Conservation (phyloP, 768 basidiomycete species). For the Amanita rubescens region DNA sequence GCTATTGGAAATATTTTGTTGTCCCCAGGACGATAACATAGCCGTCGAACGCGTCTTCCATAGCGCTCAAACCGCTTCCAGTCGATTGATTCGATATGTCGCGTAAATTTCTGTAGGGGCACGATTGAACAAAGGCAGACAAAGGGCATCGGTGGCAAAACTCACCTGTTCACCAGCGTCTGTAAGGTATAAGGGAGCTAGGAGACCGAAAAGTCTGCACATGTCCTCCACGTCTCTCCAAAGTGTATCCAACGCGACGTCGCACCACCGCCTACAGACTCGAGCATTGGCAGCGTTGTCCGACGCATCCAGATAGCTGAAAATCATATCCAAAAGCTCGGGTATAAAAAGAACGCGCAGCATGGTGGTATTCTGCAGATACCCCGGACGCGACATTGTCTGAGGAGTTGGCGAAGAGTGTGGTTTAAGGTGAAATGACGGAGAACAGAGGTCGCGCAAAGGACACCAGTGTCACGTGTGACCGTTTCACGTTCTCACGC, state of each 20-base stretch:
- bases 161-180: slow-evolving; percentile 21
- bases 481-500: too few species aligned
- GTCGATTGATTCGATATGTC: slow-evolving; percentile 36
- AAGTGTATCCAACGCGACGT: slow-evolving; percentile 46
- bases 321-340: neutral
- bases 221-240: slow-evolving; percentile 50
- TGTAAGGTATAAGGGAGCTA: slow-evolving; percentile 34
- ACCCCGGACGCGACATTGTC: neutral
- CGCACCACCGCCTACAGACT: slow-evolving; percentile 55
- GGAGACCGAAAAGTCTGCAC: slow-evolving; percentile 35
- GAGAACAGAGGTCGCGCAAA: too few species aligned
- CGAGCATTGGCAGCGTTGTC: slow-evolving; percentile 38
- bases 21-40: slow-evolving; percentile 5
- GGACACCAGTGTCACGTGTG: too few species aligned
- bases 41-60: slow-evolving; percentile 36
- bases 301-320: neutral
- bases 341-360: slow-evolving; percentile 42
- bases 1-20: slow-evolving; percentile 12
- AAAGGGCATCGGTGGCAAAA: slow-evolving; percentile 8
- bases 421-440: neutral
- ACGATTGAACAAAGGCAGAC: neutral
- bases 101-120: slow-evolving; percentile 30
- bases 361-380: neutral
- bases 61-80: slow-evolving; percentile 54
- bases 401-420: neutral